phyloP scores from a whole-genome alignment of 306 rosid species.

The Dicorynia guianensis region DNA sequence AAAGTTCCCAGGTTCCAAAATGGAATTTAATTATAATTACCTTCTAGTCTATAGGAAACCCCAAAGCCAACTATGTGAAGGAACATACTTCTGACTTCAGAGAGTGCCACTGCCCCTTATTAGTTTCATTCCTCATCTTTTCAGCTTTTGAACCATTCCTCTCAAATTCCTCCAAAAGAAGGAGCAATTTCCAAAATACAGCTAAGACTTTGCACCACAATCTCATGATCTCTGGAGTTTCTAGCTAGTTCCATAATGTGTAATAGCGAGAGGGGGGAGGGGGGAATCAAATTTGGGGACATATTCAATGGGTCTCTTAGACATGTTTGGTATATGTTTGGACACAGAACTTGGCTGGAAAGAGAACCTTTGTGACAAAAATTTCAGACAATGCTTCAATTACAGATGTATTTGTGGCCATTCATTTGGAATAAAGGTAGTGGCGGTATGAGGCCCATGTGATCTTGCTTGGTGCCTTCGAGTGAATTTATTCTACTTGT shows the following conservation, averaged over 20 bases:
- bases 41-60: neutral
- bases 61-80: conserved; percentile 27
- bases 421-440: conserved; percentile 50
- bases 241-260: conserved; percentile 25
- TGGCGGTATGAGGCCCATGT: conserved; percentile 42
- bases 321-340: conserved; percentile 51
- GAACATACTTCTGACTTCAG: conserved; percentile 32
- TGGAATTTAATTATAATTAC: neutral
- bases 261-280: too few relatives aligned
- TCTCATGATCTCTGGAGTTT: conserved; percentile 15
- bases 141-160: conserved; percentile 20
- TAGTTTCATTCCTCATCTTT: conserved; percentile 3
- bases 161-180: conserved; percentile 36
- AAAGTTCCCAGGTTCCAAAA: neutral
- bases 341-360: conserved; percentile 37
- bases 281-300: conserved; percentile 42
- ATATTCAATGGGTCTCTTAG: conserved; percentile 42
- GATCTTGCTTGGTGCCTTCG: conserved; percentile 37
- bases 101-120: conserved; percentile 2
- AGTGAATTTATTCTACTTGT: conserved; percentile 44
- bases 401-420: conserved; percentile 25
- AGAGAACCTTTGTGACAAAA: conserved; percentile 19
- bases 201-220: conserved; percentile 35
- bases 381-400: neutral
- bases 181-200: conserved; percentile 32